Evolutionary conservation across 2,329 filamentous ascomycete genomes (phyloP).

Genomic region (Paraconiothyrium sp.): DNA sequence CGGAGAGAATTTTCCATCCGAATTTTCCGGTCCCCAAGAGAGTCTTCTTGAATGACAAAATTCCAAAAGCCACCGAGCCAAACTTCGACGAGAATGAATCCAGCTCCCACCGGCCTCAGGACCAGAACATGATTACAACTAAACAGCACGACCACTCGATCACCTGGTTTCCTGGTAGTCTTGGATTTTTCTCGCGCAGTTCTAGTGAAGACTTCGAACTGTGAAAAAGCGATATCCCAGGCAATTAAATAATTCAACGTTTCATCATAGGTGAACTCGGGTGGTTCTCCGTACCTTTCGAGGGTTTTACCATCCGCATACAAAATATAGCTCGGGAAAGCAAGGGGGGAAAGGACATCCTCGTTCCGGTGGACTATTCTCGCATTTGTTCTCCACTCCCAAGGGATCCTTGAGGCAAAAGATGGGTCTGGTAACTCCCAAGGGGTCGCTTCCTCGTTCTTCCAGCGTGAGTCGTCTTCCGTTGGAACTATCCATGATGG

Average conservation of each 20-base stretch:
- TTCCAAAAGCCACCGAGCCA: neutral
- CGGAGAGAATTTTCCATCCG: neutral
- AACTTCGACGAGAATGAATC: neutral
- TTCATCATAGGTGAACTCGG: neutral
- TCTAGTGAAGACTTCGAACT: neutral
- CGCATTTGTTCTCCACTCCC: no score
- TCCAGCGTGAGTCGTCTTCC: neutral
- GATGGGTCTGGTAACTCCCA: neutral
- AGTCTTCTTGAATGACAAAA: neutral
- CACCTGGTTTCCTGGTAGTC: neutral
- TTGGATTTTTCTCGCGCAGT: neutral
- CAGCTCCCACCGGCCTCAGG: neutral
- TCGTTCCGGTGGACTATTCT: no score
- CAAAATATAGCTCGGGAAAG: no score
- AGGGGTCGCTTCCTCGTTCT: neutral
- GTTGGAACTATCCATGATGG: slow-evolving; percentile 2
- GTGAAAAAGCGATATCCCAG: no score
- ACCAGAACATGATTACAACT: neutral
- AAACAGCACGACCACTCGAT: neutral
- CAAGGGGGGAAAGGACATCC: no score
- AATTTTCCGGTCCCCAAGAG: no score
- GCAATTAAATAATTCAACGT: no score
- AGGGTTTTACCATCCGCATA: no score
- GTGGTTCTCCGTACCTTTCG: neutral
- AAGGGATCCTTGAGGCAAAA: neutral